phyloP scores from a whole-genome alignment of 1,284 basidiomycete species.

The Cutaneotrichosporon cavernicola region DNA sequence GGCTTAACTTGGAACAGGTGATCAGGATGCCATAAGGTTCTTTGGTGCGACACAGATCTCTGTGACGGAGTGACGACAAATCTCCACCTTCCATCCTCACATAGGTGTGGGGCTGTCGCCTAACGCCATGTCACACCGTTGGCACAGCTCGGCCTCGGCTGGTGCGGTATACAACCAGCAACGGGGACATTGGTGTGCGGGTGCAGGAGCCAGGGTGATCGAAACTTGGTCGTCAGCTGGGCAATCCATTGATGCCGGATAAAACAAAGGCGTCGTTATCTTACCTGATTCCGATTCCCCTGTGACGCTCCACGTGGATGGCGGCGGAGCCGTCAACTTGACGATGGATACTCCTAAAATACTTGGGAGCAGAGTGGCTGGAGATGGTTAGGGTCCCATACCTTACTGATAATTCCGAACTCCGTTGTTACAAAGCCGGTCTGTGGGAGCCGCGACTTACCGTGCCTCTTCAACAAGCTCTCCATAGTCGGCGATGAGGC shows the following conservation, averaged over 20 bases:
- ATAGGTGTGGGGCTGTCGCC: not conserved
- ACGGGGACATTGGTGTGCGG: conserved; percentile 65
- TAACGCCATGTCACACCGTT: conserved; percentile 56
- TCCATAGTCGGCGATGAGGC: conserved; percentile 14
- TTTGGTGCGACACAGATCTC: not conserved
- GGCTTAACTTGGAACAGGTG: not conserved
- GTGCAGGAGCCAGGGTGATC: conserved; percentile 58
- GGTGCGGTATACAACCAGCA: conserved; percentile 71
- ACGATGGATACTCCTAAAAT: conserved; percentile 76
- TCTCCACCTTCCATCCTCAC: not conserved
- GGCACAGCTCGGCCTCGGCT: conserved; percentile 60
- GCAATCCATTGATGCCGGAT: not conserved
- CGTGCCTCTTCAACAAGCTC: conserved; percentile 21
- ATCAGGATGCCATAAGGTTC: conserved; percentile 7
- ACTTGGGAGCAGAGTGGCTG: conserved; percentile 65
- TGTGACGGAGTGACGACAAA: not conserved
- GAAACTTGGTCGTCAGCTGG: conserved; percentile 12
- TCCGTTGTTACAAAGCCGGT: not conserved
- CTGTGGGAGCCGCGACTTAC: conserved; percentile 21
- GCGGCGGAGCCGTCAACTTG: conserved; percentile 41
- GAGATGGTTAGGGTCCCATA: not conserved
- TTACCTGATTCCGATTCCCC: conserved; percentile 14
- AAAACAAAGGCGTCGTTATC: not conserved
- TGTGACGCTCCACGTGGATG: conserved; percentile 30
- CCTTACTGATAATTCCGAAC: not conserved